A percentile compares a stretch with the other conserved stretches of the same genome.
Evolutionary conservation across 2,329 filamentous ascomycete genomes (phyloP).

Genomic region (Neurospora sp.): DNA sequence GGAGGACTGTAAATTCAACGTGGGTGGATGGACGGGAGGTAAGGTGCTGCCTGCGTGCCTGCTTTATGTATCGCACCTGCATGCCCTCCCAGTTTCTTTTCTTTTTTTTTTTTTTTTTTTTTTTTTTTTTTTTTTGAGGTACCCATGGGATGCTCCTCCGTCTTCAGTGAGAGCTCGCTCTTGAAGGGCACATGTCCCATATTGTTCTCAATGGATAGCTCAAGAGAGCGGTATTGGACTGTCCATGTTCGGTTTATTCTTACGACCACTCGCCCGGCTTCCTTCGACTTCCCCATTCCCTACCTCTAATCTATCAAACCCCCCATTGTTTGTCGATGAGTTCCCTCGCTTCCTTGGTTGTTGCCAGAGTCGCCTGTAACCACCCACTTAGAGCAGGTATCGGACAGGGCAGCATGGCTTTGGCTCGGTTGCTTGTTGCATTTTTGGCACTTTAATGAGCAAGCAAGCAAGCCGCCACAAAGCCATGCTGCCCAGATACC

Average conservation of each 20-base stretch:
- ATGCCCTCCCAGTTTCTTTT: not conserved
- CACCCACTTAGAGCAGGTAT: not conserved
- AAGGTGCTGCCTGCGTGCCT: not conserved
- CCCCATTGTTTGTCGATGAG: conserved; percentile 1
- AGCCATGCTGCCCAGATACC: not conserved
- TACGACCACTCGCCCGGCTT: not conserved
- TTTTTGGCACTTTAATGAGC: not conserved
- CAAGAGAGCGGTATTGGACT: not conserved
- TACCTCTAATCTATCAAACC: not conserved
- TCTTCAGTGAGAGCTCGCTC: too few relatives aligned
- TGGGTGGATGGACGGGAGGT: not conserved
- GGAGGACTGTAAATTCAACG: not conserved
- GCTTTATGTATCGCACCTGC: not conserved
- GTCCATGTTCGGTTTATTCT: not conserved
- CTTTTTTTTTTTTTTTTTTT: not conserved
- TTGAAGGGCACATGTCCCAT: too few relatives aligned
- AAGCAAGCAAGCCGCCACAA: not conserved
- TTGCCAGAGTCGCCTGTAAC: not conserved
- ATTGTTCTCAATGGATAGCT: too few relatives aligned
- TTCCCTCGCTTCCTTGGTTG: not conserved
- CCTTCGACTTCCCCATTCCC: not conserved
- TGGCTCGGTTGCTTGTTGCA: not conserved
- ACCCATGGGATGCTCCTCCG: not conserved
- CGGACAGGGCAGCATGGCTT: not conserved
- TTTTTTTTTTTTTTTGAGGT: not conserved